Base-by-base conservation (phyloP, 192 early-diverging fungal species). In the Linnemannia exigua region DNA sequence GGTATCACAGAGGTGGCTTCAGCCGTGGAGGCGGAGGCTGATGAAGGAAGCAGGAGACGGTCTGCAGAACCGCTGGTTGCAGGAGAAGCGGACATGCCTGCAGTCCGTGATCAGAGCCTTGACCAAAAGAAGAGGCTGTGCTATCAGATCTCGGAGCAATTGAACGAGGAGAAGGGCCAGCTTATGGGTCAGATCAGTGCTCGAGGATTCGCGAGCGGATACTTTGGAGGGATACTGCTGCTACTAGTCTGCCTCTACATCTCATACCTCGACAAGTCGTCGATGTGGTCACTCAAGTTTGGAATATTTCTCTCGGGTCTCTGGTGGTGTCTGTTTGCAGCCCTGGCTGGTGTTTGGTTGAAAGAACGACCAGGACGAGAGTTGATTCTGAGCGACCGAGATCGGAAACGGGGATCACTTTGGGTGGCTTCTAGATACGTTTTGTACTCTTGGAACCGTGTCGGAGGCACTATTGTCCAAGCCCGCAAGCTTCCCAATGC, bases 311-410 rank as follows among this genome's bases (percentile, higher is more conserved):
- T 92, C n/a, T 89, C 89, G 6, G 90, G 91, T 33, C 72, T 88
- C 19, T 92, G 91, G 91, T 92, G 91, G 91, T 85, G 88, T 46
- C 8, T 88, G 1, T 89, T 92, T 76, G 82, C 90, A 36, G 73
- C 88, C 9, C 74, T 89, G 46, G 79, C 90, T 25, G 79, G 77
- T 11, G 54, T 87, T 58, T 90, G 86, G 84, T 66, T 92, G 22
- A 81, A 73, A 48, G 79, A 50, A 5, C 82, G 91, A 46, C 91
- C 91, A 3, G 90, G 91, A 33, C 88, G 88, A 36, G 90, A 89
- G 31, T 74, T 92, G 41, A 79, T 74, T 8, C 3, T 81, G 15
- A 87, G 82, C 31, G 81, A 88, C 8, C 68, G 15, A 1, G 79
- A 58, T 47, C 48, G 76, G 22, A 80, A 75, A 51, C 86, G 70